These are phyloP conservation scores for Secale cereale DNA, from an alignment of 176 grass and related monocot species.

Conservation along the genomic window DNA sequence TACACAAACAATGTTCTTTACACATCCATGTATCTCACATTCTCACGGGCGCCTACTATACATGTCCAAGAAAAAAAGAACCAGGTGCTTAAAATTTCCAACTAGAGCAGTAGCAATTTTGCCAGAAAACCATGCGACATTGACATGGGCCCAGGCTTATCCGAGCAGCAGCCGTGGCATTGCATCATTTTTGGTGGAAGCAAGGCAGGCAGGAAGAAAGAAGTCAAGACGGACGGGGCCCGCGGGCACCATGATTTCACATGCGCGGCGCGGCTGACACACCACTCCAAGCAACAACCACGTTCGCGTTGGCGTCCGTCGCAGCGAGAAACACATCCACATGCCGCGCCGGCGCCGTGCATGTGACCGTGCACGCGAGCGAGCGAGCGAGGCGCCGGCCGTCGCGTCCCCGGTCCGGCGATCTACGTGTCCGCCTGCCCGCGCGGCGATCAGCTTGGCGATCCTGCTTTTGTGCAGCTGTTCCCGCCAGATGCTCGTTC, in stretches of 20 bases:
- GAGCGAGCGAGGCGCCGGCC: no score
- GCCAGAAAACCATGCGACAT: background rate
- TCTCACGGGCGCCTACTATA: no score
- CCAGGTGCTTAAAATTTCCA: no score
- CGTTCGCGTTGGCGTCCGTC: slow-evolving; percentile 14
- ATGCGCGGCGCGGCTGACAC: slow-evolving; percentile 9
- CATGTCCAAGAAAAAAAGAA: no score
- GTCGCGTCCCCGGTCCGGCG: background rate
- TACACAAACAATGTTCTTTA: no score
- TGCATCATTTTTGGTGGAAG: background rate
- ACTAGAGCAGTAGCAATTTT: no score
- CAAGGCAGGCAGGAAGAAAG: background rate
- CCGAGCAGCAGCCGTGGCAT: background rate
- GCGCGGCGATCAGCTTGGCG: background rate
- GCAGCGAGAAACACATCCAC: background rate
- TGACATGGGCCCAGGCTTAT: background rate
- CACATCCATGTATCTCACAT: no score
- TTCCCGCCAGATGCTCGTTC: background rate
- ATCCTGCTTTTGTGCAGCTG: background rate
- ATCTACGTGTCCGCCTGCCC: slow-evolving; percentile 4
- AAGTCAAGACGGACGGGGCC: background rate
- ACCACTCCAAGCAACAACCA: slow-evolving; percentile 24
- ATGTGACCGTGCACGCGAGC: no score
- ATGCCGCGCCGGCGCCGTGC: no score
- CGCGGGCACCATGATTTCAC: slow-evolving; percentile 27